phyloP scores from a whole-genome alignment of 1,139 yeast species.

The Suhomyces kunorum region DNA sequence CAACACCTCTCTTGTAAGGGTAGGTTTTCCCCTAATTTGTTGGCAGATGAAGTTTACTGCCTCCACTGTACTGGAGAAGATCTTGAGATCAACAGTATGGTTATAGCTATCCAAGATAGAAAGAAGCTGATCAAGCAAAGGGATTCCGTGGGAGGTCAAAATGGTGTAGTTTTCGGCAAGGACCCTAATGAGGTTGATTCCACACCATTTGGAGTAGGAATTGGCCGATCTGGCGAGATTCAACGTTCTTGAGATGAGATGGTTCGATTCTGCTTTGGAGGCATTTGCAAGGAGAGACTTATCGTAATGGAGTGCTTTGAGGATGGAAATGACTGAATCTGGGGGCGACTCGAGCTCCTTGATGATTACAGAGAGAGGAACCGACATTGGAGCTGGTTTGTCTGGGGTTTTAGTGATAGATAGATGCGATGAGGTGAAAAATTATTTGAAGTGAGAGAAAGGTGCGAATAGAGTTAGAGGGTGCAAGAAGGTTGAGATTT shows the following conservation, averaged over 20 bases:
- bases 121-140: slow-evolving; percentile 55
- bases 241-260: slow-evolving; percentile 55
- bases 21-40: slow-evolving; percentile 75
- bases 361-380: slow-evolving; percentile 36
- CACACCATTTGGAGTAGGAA: slow-evolving; percentile 60
- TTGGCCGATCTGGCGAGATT: slow-evolving; percentile 55
- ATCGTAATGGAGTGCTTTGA: slow-evolving; percentile 32
- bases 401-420: background rate
- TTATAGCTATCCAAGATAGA: slow-evolving; percentile 57
- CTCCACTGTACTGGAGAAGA: slow-evolving; percentile 51
- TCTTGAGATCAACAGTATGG: slow-evolving; percentile 39
- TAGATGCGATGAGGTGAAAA: slow-evolving; percentile 5
- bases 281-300: slow-evolving; percentile 37
- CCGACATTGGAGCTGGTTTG: slow-evolving; percentile 25
- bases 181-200: slow-evolving; percentile 55
- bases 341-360: slow-evolving; percentile 40
- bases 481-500: slow-evolving; percentile 1
- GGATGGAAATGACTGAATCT: slow-evolving; percentile 36
- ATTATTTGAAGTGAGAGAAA: too few relatives aligned
- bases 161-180: slow-evolving; percentile 54
- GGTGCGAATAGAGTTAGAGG: background rate
- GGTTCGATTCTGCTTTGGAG: slow-evolving; percentile 55
- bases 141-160: slow-evolving; percentile 59
- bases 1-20: slow-evolving; percentile 78
- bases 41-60: slow-evolving; percentile 52